Evolutionary conservation across 768 basidiomycete species (phyloP), one percentile per base, ranked within the genome.

Genomic region (Hygrophoropsis aurantiaca): DNA sequence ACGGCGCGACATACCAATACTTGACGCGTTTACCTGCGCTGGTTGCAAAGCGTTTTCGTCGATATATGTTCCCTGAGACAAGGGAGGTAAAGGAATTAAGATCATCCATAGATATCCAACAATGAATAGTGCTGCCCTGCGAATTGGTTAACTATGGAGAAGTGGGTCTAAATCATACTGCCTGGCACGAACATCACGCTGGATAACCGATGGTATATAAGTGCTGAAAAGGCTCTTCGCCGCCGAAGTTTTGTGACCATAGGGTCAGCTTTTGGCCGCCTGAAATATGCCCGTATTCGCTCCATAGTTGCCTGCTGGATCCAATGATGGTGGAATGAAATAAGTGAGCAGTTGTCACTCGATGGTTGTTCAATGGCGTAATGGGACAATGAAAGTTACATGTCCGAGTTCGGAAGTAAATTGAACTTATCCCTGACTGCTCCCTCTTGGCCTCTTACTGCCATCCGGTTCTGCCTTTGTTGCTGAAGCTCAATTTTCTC

Each of bases 41-140:
- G 97, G 94, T 58, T 94, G 91, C 16, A 99, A 68, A 1, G 97
- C 95, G 64, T 98, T 97, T 70, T 99, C 97, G 63, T 95, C 93
- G 41, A 95, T 87, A 61, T 92, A 95, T 8, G 84, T 89, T 8
- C 70, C 64, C 52, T 81, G 76, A 15, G 82, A 84, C 4, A 94
- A 73, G 1, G 69, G 69, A 5, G 81, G 72, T 11, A 77, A 74
- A 3, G 94, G 94, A 43, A 97, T 73, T 5, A 79, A 68, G n/a
- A 85, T 53, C 67, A 97, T 78, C 92, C 94, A 98, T n/a, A 80
- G 40, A 63, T 90, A 83, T 11, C 93, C 93, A 4, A 71, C 68
- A 20, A 74, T 43, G 43, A 91, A 76, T 20, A 97, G 67, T 4
- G 69, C 36, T 3, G 77, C 52, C 63, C 90, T 90, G 48, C 16